phyloP scores from a whole-genome alignment of 768 basidiomycete species.

The Termitomyces sp. region DNA sequence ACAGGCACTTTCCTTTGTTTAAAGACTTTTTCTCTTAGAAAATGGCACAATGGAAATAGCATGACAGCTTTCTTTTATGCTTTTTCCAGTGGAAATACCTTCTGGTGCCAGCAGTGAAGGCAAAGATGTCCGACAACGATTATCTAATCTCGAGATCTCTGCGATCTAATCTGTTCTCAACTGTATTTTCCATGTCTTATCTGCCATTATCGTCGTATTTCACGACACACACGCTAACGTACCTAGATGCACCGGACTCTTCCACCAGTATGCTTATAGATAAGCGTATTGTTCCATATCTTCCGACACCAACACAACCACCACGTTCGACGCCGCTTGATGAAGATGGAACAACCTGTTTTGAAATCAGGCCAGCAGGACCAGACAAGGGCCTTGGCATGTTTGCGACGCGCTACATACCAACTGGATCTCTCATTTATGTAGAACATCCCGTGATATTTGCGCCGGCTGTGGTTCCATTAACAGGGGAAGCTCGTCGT shows the following conservation, averaged over 20 bases:
- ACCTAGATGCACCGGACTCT: conserved; percentile 3
- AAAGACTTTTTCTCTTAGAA: too few species aligned
- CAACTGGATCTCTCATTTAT: conserved; percentile 17
- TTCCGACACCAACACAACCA: conserved; percentile 3
- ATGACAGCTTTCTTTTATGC: too few species aligned
- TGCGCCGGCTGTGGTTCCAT: conserved; percentile 14
- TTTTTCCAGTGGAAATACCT: too few species aligned
- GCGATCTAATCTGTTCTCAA: conserved; percentile 5
- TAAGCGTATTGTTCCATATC: conserved; percentile 6
- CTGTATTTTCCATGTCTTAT: conserved; percentile 3
- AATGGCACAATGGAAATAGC: too few species aligned
- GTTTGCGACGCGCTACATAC: conserved; percentile 20
- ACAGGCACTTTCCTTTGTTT: too few species aligned
- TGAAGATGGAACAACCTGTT: conserved; percentile 9
- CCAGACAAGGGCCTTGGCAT: conserved; percentile 22
- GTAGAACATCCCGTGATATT: conserved; percentile 22
- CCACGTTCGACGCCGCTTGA: conserved; percentile 2
- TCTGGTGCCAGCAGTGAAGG: too few species aligned
- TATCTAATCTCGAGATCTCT: too few species aligned
- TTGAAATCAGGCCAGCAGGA: conserved; percentile 16
- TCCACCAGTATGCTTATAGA: conserved; percentile 11
- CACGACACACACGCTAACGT: conserved; percentile 8
- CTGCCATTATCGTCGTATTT: conserved; percentile 1
- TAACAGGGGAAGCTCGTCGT: conserved; percentile 9
- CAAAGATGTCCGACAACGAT: too few species aligned